phyloP scores from a whole-genome alignment of 2,329 filamentous ascomycete species.

The Ceratocystis harringtonii region DNA sequence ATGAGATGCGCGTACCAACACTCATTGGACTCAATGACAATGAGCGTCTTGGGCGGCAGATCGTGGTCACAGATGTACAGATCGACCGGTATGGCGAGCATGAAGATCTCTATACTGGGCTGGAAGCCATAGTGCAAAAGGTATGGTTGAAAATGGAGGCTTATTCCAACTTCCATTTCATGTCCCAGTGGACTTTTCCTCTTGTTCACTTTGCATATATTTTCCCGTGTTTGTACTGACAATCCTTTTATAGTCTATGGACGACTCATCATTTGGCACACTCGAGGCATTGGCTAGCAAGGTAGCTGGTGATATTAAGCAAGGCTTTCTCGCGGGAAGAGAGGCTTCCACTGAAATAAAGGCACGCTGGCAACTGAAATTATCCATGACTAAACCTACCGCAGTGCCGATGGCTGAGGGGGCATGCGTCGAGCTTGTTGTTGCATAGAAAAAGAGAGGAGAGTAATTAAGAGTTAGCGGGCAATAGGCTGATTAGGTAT shows the following conservation, averaged over 20 bases:
- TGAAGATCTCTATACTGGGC: conserved; percentile 36
- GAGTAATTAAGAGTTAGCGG: too few species aligned
- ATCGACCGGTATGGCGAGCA: conserved; percentile 37
- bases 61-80: conserved; percentile 47
- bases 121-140: conserved; percentile 48
- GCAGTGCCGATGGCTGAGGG: conserved; percentile 60
- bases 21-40: conserved; percentile 60
- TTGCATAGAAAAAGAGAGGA: background rate
- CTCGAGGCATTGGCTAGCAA: conserved; percentile 44
- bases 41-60: conserved; percentile 51
- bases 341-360: conserved; percentile 14
- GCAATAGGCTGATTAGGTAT: too few species aligned
- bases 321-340: conserved; percentile 24
- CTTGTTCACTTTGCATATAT: background rate
- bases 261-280: conserved; percentile 44
- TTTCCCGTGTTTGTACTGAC: conserved; percentile 2
- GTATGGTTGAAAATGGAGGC: conserved; percentile 5
- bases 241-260: conserved; percentile 34
- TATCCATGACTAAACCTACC: conserved; percentile 56
- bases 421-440: conserved; percentile 42
- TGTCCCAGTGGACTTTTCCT: background rate
- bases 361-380: conserved; percentile 37
- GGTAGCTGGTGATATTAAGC: conserved; percentile 33
- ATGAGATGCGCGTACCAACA: conserved; percentile 46
- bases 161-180: background rate